These are phyloP conservation scores for Hymenoscyphus fraxineus DNA, from an alignment of 2,329 filamentous ascomycete species.

Conservation along the genomic window DNA sequence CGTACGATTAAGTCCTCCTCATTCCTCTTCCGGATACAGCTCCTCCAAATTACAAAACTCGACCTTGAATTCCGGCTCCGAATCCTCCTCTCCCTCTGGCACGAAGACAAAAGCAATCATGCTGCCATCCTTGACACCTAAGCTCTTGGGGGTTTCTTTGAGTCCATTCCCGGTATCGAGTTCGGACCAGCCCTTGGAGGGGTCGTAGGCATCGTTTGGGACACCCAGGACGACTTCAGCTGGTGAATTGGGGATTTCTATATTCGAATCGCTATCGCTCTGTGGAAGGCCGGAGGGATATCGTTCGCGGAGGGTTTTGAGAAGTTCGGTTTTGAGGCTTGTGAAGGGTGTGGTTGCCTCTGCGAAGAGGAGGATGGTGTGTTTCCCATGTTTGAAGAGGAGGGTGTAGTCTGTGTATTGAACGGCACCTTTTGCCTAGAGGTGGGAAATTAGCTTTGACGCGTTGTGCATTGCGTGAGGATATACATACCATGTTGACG, in stretches of 20 bases:
- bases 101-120: slow-evolving; percentile 40
- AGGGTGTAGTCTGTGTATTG: slow-evolving; percentile 58
- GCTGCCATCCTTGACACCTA: slow-evolving; percentile 39
- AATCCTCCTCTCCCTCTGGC: slow-evolving; percentile 28
- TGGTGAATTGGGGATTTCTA: slow-evolving; percentile 37
- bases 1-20: not conserved
- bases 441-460: not conserved
- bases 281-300: slow-evolving; percentile 51
- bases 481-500: slow-evolving; percentile 1
- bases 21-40: slow-evolving; percentile 26
- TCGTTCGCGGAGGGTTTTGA: slow-evolving; percentile 53
- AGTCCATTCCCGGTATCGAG: slow-evolving; percentile 38
- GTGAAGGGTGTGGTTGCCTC: slow-evolving; percentile 54
- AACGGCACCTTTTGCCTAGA: slow-evolving; percentile 18
- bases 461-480: not conserved
- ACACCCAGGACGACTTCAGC: slow-evolving; percentile 45
- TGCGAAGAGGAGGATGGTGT: slow-evolving; percentile 67
- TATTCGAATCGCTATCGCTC: slow-evolving; percentile 26
- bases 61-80: slow-evolving; percentile 23
- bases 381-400: slow-evolving; percentile 68
- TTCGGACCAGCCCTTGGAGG: slow-evolving; percentile 46
- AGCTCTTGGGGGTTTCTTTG: slow-evolving; percentile 34
- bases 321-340: slow-evolving; percentile 54
- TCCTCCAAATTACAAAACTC: slow-evolving; percentile 24
- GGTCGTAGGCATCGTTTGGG: slow-evolving; percentile 44